Conservation (phyloP, 495 filamentous ascomycete species). For the Cladorrhinum samala region DNA sequence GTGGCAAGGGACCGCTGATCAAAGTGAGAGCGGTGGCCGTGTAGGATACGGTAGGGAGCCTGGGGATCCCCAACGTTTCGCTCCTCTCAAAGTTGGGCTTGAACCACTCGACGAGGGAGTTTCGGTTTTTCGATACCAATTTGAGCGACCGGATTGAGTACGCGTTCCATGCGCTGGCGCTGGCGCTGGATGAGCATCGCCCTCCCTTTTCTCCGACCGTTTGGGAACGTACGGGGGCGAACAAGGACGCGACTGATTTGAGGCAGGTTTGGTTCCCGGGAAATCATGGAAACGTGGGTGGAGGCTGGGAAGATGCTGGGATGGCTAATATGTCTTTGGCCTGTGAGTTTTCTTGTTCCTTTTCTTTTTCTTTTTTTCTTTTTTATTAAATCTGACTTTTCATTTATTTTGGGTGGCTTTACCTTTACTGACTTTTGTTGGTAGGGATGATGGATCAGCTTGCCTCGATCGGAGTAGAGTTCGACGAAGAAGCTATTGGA, state of each 20-base stretch:
- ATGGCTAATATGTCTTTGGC: slow-evolving; percentile 61
- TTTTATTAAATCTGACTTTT: neutral
- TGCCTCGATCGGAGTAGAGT: slow-evolving; percentile 53
- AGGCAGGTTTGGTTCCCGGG: slow-evolving; percentile 71
- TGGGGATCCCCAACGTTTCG: slow-evolving; percentile 44
- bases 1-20: slow-evolving; percentile 33
- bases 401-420: too few relatives aligned
- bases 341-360: slow-evolving; percentile 39
- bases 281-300: slow-evolving; percentile 61
- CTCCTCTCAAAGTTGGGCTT: slow-evolving; percentile 35
- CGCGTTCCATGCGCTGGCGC: slow-evolving; percentile 68
- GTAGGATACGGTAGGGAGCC: slow-evolving; percentile 57
- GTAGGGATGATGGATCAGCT: slow-evolving; percentile 63
- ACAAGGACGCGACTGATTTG: slow-evolving; percentile 44
- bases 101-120: slow-evolving; percentile 46
- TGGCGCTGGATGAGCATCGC: slow-evolving; percentile 66
- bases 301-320: slow-evolving; percentile 40
- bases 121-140: slow-evolving; percentile 54
- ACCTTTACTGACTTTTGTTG: too few relatives aligned
- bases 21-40: slow-evolving; percentile 45
- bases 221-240: slow-evolving; percentile 43
- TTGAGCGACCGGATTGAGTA: slow-evolving; percentile 54
- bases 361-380: neutral
- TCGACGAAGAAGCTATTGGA: slow-evolving; percentile 48
- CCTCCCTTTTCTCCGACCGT: slow-evolving; percentile 58